phyloP scores from a whole-genome alignment of 202 grass and related monocot genomes.

The Musa balbisiana region DNA sequence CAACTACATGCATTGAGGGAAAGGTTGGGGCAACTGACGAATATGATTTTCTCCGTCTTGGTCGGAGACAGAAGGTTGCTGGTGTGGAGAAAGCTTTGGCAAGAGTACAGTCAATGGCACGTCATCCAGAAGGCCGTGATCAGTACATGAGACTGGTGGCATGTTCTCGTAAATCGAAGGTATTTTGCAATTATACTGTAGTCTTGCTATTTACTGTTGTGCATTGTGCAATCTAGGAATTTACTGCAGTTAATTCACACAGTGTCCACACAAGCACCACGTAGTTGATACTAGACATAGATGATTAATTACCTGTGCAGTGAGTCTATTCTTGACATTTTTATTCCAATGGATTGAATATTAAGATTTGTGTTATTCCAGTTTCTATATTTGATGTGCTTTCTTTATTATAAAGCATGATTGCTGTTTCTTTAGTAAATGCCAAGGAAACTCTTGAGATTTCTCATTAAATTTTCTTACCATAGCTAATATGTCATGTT shows the following conservation, averaged over 20 bases:
- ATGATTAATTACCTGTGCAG: neutral
- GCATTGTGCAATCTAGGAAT: neutral
- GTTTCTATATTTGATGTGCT: no score
- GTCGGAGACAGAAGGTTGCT: slow-evolving; percentile 17
- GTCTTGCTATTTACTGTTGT: neutral
- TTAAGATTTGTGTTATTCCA: no score
- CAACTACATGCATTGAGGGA: neutral
- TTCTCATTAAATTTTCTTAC: neutral
- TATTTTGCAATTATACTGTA: neutral
- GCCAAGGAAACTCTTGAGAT: neutral
- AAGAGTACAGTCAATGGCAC: slow-evolving; percentile 26
- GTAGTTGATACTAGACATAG: neutral
- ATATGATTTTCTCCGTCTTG: slow-evolving; percentile 22
- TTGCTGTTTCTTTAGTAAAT: neutral
- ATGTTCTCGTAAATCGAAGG: slow-evolving; percentile 16
- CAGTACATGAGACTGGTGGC: slow-evolving; percentile 26
- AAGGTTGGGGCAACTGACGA: slow-evolving; percentile 13
- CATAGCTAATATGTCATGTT: neutral
- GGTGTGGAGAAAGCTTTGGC: slow-evolving; percentile 25
- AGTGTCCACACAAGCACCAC: neutral
- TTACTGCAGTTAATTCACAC: no score
- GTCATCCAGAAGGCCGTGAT: slow-evolving; percentile 16
- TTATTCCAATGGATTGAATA: neutral
- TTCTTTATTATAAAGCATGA: neutral
- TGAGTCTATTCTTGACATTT: neutral